A percentile compares a stretch with the other conserved stretches of the same genome.
Conservation (phyloP, 2,329 filamentous ascomycete species). For the Lachnellula cervina region DNA sequence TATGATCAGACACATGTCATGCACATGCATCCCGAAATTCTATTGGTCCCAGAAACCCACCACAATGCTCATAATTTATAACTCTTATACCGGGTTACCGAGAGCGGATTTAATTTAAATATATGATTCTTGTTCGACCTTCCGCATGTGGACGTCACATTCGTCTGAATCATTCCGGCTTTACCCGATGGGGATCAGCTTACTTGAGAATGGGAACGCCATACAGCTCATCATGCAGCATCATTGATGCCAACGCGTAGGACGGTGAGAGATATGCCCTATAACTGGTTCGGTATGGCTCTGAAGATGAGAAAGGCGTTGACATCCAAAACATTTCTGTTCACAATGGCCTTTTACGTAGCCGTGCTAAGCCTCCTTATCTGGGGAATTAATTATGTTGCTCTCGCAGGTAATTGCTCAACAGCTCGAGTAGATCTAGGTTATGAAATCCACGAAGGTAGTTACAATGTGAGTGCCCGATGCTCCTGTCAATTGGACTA, state of each 20-base stretch:
- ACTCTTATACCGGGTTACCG: background rate
- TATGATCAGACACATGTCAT: no score
- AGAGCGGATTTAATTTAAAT: background rate
- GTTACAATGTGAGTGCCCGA: conserved; percentile 36
- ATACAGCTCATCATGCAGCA: background rate
- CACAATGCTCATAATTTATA: background rate
- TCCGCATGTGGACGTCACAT: background rate
- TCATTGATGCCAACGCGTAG: background rate
- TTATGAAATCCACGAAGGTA: conserved; percentile 46
- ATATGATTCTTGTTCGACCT: background rate
- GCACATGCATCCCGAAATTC: no score
- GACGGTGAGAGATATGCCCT: background rate
- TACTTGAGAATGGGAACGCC: background rate
- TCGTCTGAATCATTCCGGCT: background rate
- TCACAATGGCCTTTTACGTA: background rate
- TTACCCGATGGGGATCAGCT: background rate
- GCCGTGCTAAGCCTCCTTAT: background rate
- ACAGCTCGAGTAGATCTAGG: conserved; percentile 42
- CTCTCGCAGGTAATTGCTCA: background rate
- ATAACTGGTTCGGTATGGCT: background rate
- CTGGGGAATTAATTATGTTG: background rate
- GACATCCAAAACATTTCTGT: background rate
- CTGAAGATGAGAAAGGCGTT: background rate
- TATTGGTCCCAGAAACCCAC: no score
- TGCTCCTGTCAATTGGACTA: background rate